These are phyloP conservation scores for Epichloe uncinata DNA, from an alignment of 2,329 filamentous ascomycete species.

Conservation along the genomic window DNA sequence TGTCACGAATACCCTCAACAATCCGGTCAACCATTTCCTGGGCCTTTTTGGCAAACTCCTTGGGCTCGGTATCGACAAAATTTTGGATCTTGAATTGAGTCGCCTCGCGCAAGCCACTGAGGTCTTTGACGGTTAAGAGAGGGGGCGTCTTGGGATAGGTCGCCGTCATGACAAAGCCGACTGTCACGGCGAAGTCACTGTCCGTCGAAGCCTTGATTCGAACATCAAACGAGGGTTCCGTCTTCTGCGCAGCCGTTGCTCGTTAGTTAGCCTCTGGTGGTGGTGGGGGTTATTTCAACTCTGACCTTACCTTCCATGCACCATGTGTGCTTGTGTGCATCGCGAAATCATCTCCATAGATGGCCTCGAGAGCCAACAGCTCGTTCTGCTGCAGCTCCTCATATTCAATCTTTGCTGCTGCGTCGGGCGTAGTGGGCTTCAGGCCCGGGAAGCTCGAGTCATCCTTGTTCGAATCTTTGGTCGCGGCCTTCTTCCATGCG, in stretches of 20 bases:
- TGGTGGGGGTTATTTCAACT: conserved; percentile 4
- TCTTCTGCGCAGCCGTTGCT: conserved; percentile 39
- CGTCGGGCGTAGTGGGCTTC: conserved; percentile 27
- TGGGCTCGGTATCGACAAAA: conserved; percentile 45
- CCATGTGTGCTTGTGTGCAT: conserved; percentile 55
- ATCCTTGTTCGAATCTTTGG: conserved; percentile 27
- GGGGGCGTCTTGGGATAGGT: conserved; percentile 84
- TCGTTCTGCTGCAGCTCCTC: conserved; percentile 80
- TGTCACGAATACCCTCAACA: conserved; percentile 55
- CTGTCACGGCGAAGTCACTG: conserved; percentile 52
- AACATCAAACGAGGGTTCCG: conserved; percentile 72
- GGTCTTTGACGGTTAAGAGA: conserved; percentile 53
- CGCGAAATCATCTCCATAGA: conserved; percentile 81
- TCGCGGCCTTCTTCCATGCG: conserved; percentile 34
- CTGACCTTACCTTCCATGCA: conserved; percentile 66
- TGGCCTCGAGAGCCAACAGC: conserved; percentile 69
- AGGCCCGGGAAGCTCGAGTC: conserved; percentile 40
- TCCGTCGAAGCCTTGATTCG: conserved; percentile 62
- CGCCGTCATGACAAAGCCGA: conserved; percentile 73
- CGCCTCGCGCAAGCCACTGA: conserved; percentile 52
- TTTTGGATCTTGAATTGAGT: conserved; percentile 58
- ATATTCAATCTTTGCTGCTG: conserved; percentile 48
- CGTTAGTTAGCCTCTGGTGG: neutral
- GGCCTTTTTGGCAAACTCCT: conserved; percentile 35
- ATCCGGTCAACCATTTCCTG: conserved; percentile 52